Evolutionary conservation across 78 protist species (phyloP), one percentile per base, ranked within the genome.

Genomic region (Creolimax fragrantissima): DNA sequence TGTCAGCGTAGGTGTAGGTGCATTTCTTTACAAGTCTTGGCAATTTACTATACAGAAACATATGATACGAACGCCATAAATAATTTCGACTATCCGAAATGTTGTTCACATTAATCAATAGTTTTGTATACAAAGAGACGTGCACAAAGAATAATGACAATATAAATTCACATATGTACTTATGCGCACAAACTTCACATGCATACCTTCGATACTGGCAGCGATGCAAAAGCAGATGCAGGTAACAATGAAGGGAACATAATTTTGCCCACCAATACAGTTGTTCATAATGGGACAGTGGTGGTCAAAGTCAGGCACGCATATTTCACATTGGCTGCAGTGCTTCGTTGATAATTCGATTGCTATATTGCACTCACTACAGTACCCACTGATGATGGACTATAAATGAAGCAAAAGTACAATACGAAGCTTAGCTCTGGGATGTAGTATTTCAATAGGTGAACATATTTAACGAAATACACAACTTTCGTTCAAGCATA

Each of bases 201-300:
- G 1, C n/a, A 58, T 58, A 58, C 74, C 74, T 58, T 58, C 74
- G 24, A 58, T 58, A 2, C 2, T 24, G 39, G 74, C 11, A 58
- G 39, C 24, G 39, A 58, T 24, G 74, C 11, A 58, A 24, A 58
- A 58, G 74, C 74, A 58, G 74, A 58, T 17, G 74, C 74, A 58
- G 39, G 74, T 58, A 17, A 58, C 39, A 24, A 58, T 58, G 24
- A 58, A 58, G 74, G 74, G 39, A 32, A 24, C 81, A 88, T 92
- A 92, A 90, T 94, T 95, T 5, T 90, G 5, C 24, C n/a, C 83
- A 32, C 97, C 97, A 43, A 95, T 84, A 88, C 97, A 95, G 5
- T 95, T 94, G 45, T 92, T 91, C 32, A 94, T 44, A 95, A 95
- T 94, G 32, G 67, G 89, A 90, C 96, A 95, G 89, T 95, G 96